Conservation (phyloP, 2,329 filamentous ascomycete genomes). For the Coniochaeta sp. region DNA sequence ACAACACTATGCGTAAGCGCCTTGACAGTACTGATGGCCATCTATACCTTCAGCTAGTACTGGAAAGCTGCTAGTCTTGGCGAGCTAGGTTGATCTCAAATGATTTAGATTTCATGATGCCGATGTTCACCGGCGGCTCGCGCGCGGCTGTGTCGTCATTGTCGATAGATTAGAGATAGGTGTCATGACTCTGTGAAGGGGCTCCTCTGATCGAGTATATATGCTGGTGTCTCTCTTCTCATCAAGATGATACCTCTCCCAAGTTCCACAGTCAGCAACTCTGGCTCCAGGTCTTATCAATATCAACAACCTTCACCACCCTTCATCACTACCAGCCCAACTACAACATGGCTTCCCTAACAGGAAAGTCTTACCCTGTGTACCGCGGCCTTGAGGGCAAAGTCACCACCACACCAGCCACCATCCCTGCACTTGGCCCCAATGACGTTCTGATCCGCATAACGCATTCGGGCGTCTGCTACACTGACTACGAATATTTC, state of each 20-base stretch:
- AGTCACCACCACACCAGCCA: slow-evolving; percentile 2
- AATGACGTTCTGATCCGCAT: slow-evolving; percentile 10
- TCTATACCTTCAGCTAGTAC: background rate
- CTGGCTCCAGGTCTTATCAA: background rate
- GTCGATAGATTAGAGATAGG: background rate
- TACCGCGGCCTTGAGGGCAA: slow-evolving; percentile 5
- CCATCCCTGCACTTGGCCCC: slow-evolving; percentile 8
- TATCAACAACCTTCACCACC: background rate
- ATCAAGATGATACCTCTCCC: background rate
- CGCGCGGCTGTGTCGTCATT: background rate
- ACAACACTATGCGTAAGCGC: background rate
- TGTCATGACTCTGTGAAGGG: background rate
- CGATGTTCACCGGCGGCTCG: background rate
- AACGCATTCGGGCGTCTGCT: slow-evolving; percentile 12
- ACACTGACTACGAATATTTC: slow-evolving; percentile 6
- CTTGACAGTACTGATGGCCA: background rate
- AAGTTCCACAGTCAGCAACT: background rate
- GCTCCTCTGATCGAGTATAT: background rate
- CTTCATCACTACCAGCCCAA: background rate
- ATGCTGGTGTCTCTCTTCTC: background rate
- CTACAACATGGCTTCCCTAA: slow-evolving; percentile 5
- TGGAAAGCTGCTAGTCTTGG: background rate
- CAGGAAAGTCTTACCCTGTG: slow-evolving; percentile 6
- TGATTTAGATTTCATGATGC: background rate
- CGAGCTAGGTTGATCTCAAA: background rate